A percentile compares a stretch with the other conserved stretches of the same genome.
These are phyloP conservation scores for Trichoderma endophyticum DNA, from an alignment of 2,329 filamentous ascomycete species.

Conservation along the genomic window DNA sequence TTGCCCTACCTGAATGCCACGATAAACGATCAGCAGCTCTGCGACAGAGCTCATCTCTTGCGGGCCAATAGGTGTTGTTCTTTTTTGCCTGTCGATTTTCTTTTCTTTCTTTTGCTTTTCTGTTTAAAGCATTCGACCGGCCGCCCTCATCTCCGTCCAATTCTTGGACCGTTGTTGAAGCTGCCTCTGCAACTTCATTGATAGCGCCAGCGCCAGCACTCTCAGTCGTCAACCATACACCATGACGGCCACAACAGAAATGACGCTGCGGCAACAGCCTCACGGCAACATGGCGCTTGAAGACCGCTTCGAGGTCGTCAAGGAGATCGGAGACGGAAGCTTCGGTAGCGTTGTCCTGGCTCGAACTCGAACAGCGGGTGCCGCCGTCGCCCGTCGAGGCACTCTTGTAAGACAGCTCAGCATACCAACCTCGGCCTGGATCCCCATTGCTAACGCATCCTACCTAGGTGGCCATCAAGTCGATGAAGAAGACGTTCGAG, in stretches of 20 bases:
- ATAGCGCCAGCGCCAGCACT: background rate
- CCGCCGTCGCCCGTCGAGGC: conserved; percentile 81
- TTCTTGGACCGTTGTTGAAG: background rate
- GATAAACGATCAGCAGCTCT: conserved; percentile 35
- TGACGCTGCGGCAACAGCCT: conserved; percentile 64
- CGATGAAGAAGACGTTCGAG: conserved; percentile 99
- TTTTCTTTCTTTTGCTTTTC: background rate
- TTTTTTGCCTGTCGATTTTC: conserved; percentile 20
- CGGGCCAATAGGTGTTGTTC: conserved; percentile 27
- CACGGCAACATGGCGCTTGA: conserved; percentile 67
- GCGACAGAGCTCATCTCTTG: conserved; percentile 33
- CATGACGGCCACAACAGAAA: conserved; percentile 77
- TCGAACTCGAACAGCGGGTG: conserved; percentile 84
- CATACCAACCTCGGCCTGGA: background rate
- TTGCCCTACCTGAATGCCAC: conserved; percentile 35
- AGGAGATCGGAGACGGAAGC: conserved; percentile 98
- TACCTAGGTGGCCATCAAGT: conserved; percentile 95
- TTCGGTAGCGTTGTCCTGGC: conserved; percentile 95
- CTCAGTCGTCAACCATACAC: conserved; percentile 19
- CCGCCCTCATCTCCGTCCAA: background rate
- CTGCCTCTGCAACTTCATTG: background rate
- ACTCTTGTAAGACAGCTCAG: conserved; percentile 68
- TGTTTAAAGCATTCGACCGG: conserved; percentile 1
- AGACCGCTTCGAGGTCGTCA: conserved; percentile 93
- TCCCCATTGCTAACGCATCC: conserved; percentile 19